These are phyloP conservation scores for Bonia amplexicaulis DNA, from an alignment of 176 grass and related monocot genomes.

Conservation along the genomic window DNA sequence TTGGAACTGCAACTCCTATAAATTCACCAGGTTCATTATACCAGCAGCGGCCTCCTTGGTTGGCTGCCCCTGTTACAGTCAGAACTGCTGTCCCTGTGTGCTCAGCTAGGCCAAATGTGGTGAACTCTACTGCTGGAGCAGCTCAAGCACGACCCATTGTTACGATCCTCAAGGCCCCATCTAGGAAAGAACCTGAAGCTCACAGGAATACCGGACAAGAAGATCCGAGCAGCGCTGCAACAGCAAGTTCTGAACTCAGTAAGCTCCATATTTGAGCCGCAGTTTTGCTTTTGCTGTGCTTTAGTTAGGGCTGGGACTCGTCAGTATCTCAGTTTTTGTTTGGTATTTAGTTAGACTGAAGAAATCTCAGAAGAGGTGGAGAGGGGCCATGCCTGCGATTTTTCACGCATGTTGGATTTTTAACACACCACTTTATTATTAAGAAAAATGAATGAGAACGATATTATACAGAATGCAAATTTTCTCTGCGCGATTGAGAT, in stretches of 20 bases:
- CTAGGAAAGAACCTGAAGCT: slow-evolving; percentile 12
- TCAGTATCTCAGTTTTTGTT: slow-evolving; percentile 30
- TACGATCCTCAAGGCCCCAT: not conserved
- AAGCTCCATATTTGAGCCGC: slow-evolving; percentile 45
- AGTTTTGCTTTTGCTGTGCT: slow-evolving; percentile 27
- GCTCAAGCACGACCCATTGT: slow-evolving; percentile 4
- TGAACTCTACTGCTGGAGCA: not conserved
- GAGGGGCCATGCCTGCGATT: not conserved
- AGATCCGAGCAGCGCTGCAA: not conserved
- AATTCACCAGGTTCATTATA: not conserved
- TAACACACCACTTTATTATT: not conserved
- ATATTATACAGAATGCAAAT: slow-evolving; percentile 19
- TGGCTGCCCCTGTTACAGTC: slow-evolving; percentile 49
- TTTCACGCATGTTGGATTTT: not conserved
- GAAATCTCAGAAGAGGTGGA: not conserved
- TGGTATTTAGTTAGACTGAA: slow-evolving; percentile 8
- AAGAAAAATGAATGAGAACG: slow-evolving; percentile 10
- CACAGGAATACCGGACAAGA: not conserved
- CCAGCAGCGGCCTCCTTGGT: slow-evolving; percentile 35
- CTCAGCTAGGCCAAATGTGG: slow-evolving; percentile 37
- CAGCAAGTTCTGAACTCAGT: slow-evolving; percentile 20
- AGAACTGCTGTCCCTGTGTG: slow-evolving; percentile 52
- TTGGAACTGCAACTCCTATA: not conserved
- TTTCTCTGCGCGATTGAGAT: not conserved
- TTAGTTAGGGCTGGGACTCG: slow-evolving; percentile 13